Evolutionary conservation across 169 alveolate genomes (phyloP).

Genomic region (Plasmodium blacklocki): DNA sequence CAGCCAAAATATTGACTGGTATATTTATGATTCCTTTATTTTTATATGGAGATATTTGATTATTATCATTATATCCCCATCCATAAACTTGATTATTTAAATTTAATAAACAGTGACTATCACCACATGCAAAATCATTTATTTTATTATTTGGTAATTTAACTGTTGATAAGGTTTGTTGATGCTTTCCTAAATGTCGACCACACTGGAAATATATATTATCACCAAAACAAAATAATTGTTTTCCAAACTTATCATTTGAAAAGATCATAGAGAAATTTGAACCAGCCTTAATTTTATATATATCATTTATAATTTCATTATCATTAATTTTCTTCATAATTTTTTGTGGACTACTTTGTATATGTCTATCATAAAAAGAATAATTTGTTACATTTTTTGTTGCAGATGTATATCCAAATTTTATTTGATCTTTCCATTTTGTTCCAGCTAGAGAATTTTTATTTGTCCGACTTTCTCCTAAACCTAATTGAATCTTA

Average conservation of each 20-base stretch:
- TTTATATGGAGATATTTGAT: constrained; percentile 68
- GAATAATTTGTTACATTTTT: constrained; percentile 73
- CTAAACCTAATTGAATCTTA: constrained; percentile 72
- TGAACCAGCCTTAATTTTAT: constrained; percentile 70
- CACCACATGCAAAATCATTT: constrained; percentile 74
- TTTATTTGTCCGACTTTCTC: constrained; percentile 74
- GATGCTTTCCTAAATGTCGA: constrained; percentile 67
- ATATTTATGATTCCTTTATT: constrained; percentile 65
- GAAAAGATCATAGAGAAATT: constrained; percentile 68
- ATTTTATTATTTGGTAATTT: constrained; percentile 62
- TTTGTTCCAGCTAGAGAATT: constrained; percentile 70
- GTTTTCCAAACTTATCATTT: constrained; percentile 69
- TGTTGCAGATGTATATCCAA: constrained; percentile 65
- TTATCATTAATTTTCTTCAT: constrained; percentile 55
- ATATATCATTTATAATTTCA: constrained; percentile 58
- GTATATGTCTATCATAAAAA: constrained; percentile 76
- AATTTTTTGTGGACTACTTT: constrained; percentile 71
- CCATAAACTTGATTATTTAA: constrained; percentile 63
- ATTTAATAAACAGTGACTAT: constrained; percentile 67
- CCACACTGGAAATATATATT: constrained; percentile 75
- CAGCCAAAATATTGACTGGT: constrained; percentile 22
- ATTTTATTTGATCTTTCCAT: constrained; percentile 75
- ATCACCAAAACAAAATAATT: constrained; percentile 72
- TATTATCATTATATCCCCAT: constrained; percentile 69
- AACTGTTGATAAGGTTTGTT: constrained; percentile 74